Conservation (phyloP, 2,329 filamentous ascomycete genomes). For the Penicillium expansum region DNA sequence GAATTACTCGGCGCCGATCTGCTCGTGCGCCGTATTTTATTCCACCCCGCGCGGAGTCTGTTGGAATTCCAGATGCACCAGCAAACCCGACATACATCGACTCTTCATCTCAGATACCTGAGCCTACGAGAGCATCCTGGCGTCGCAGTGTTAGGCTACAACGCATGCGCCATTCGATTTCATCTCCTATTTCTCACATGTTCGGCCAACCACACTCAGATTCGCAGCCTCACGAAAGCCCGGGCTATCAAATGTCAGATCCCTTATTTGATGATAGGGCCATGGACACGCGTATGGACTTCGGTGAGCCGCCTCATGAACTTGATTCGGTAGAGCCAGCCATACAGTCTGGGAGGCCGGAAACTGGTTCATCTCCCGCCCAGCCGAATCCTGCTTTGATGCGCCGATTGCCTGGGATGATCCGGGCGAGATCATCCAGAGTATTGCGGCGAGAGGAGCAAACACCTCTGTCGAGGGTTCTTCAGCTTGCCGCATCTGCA, state of each 20-base stretch:
- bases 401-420: conserved; percentile 41
- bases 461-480: conserved; percentile 59
- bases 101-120: conserved; percentile 26
- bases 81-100: conserved; percentile 29
- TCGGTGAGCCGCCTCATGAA: conserved; percentile 40
- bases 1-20: conserved; percentile 41
- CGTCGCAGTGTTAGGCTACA: conserved; percentile 41
- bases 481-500: conserved; percentile 62
- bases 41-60: conserved; percentile 35
- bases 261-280: conserved; percentile 25
- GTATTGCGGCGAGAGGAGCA: conserved; percentile 58
- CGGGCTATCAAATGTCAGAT: conserved; percentile 32
- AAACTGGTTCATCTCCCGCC: conserved; percentile 25
- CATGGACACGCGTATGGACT: conserved; percentile 43
- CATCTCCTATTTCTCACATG: conserved; percentile 45
- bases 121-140: conserved; percentile 37
- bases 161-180: conserved; percentile 45
- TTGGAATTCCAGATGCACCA: conserved; percentile 30
- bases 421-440: conserved; percentile 55
- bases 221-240: conserved; percentile 25
- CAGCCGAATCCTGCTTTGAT: conserved; percentile 33
- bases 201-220: conserved; percentile 38
- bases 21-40: conserved; percentile 41
- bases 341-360: conserved; percentile 29
- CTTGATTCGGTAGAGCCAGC: conserved; percentile 45